Evolutionary conservation across 805 yeast species (phyloP).

Genomic region (Ogataea methanolica): DNA sequence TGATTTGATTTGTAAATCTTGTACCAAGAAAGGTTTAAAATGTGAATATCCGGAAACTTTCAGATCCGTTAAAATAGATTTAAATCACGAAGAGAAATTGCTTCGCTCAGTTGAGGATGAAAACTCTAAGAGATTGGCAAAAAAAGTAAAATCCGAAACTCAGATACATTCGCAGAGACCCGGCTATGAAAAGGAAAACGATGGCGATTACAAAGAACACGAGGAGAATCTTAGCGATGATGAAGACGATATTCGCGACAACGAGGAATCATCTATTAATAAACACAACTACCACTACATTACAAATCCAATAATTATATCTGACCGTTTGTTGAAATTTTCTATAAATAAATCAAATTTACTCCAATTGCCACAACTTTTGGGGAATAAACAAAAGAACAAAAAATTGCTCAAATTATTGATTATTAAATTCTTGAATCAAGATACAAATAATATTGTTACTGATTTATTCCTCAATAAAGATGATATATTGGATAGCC

Average conservation of each 20-base stretch:
- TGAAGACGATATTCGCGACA: background rate
- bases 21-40: conserved; percentile 31
- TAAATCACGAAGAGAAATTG: background rate
- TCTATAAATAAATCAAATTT: conserved; percentile 1
- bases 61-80: conserved; percentile 34
- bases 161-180: no score
- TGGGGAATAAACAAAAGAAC: conserved; percentile 2
- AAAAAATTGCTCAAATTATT: conserved; percentile 3
- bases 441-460: background rate
- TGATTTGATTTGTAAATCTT: conserved; percentile 37
- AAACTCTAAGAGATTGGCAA: no score
- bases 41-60: conserved; percentile 44
- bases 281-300: background rate
- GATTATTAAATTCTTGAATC: conserved; percentile 4
- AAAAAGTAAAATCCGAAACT: no score
- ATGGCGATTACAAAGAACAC: no score
- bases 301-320: conserved; percentile 4
- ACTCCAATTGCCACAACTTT: conserved; percentile 12
- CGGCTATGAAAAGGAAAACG: no score
- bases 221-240: background rate
- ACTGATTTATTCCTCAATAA: conserved; percentile 6
- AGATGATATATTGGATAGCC: background rate
- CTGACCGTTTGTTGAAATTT: conserved; percentile 1
- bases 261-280: no score
- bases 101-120: background rate